Conservation (phyloP, 805 yeast genomes). For the Yarrowia alimentaria region DNA sequence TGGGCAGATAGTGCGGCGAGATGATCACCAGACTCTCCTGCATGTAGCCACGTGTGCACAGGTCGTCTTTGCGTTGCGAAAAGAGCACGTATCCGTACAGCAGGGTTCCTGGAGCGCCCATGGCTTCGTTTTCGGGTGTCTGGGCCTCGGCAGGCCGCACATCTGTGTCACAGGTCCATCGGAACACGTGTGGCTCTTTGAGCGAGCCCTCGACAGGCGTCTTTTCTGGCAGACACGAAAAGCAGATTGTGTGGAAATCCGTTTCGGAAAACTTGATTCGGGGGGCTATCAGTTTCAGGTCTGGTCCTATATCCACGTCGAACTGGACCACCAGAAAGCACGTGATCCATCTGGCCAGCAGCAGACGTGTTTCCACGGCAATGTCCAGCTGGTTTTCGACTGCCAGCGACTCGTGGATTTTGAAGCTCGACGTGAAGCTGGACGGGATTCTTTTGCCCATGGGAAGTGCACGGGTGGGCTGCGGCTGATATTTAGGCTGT, state of each 20-base stretch:
- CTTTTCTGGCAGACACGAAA: conserved; percentile 36
- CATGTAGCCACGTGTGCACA: conserved; percentile 33
- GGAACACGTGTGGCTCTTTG: conserved; percentile 29
- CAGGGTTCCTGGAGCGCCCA: conserved; percentile 1
- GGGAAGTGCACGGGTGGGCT: too few relatives aligned
- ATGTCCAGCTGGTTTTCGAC: conserved; percentile 28
- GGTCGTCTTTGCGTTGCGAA: conserved; percentile 30
- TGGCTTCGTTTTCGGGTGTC: too few relatives aligned
- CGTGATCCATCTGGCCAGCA: conserved; percentile 30
- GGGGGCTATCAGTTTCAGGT: conserved; percentile 36
- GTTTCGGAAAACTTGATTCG: conserved; percentile 33
- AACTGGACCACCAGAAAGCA: conserved; percentile 35
- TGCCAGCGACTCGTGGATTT: conserved; percentile 35
- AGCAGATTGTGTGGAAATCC: conserved; percentile 35
- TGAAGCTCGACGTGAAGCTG: conserved; percentile 51
- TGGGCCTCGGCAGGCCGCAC: too few relatives aligned
- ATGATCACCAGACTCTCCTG: conserved; percentile 36
- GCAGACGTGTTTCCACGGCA: conserved; percentile 1
- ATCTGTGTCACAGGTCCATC: too few relatives aligned
- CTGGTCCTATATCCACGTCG: conserved; percentile 36
- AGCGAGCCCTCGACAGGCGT: conserved; percentile 24
- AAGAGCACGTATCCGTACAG: conserved; percentile 34
- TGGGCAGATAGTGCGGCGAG: conserved; percentile 31
- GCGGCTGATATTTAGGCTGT: too few relatives aligned
- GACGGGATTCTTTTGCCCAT: conserved; percentile 38